These are phyloP conservation scores for Danielozyma ontarioensis DNA, from an alignment of 805 yeast species.

Conservation along the genomic window DNA sequence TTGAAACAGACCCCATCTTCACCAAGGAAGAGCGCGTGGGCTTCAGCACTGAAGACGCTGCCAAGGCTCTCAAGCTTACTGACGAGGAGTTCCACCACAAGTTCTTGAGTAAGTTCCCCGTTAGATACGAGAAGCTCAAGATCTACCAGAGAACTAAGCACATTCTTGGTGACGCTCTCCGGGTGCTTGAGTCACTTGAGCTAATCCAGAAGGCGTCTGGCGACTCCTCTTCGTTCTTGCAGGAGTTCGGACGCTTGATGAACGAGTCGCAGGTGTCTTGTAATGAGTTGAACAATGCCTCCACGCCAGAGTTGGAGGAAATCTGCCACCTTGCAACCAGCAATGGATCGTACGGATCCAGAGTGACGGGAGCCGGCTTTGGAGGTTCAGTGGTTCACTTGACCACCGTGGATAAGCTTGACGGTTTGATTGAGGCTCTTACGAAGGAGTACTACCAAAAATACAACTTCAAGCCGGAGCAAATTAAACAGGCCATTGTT, in stretches of 20 bases:
- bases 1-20: conserved; percentile 35
- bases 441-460: conserved; percentile 46
- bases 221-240: conserved; percentile 30
- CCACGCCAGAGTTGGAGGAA: conserved; percentile 49
- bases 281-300: conserved; percentile 44
- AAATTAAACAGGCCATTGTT: conserved; percentile 47
- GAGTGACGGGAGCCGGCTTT: conserved; percentile 79
- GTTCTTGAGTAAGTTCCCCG: conserved; percentile 50
- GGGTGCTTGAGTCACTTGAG: conserved; percentile 49
- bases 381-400: conserved; percentile 73
- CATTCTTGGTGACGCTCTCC: conserved; percentile 55
- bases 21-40: conserved; percentile 36
- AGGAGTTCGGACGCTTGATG: conserved; percentile 50
- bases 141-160: conserved; percentile 57
- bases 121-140: conserved; percentile 50
- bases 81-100: conserved; percentile 37
- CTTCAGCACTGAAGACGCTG: conserved; percentile 45
- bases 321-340: conserved; percentile 49
- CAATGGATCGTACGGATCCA: conserved; percentile 59
- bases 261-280: conserved; percentile 56
- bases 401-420: conserved; percentile 40
- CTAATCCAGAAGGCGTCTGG: conserved; percentile 22
- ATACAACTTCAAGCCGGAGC: conserved; percentile 35
- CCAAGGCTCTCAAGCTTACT: conserved; percentile 36
- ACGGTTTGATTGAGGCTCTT: conserved; percentile 37